Base-by-base conservation (phyloP, 1,284 basidiomycete genomes). In the Stereum hirsutum region DNA sequence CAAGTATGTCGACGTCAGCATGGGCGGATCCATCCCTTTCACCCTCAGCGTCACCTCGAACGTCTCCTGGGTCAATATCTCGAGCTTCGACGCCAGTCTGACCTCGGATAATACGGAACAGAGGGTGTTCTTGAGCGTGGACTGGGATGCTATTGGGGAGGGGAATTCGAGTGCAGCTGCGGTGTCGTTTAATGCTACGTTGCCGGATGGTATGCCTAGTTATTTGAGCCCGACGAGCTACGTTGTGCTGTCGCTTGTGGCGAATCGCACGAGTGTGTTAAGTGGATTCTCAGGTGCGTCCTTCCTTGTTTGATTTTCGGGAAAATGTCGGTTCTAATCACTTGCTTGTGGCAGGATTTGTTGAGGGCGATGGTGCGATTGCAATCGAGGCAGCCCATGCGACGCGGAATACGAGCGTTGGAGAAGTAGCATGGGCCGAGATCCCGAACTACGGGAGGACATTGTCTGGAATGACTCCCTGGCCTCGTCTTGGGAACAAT, bases 331-430 rank as follows among this genome's bases (percentile, higher is more conserved):
- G 19, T 24, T 19, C 24, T 34, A 8, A 25, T 25, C 5, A 21
- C 21, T 43, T 19, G n/a, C n/a, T 8, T 46, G n/a, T n/a, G n/a
- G n/a, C n/a, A 73, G 80, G 81, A 5, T 79, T 79, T 47, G 72
- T 84, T 17, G 75, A 84, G 53, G 75, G 75, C 12, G 71, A 74
- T 40, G 77, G 78, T 8, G 73, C 68, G 14, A 65, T 85, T 33
- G 75, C 76, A 1, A 78, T 84, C 31, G 80, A 86, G 52, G 81
- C 79, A 10, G 72, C 66, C 2, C 79, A 82, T 54, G 60, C 70
- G 0, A 57, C 66, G 14, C 64, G 74, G 14, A 78, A 77, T 54
- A 74, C 66, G 2, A 59, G 70, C 11, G 72, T 75, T 5, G 59
- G 63, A 26, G 71, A 70, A 7, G 64, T 78, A 24, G 56, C 66